Conservation (phyloP, 148 eudicot species). For the Persicaria maculosa region DNA sequence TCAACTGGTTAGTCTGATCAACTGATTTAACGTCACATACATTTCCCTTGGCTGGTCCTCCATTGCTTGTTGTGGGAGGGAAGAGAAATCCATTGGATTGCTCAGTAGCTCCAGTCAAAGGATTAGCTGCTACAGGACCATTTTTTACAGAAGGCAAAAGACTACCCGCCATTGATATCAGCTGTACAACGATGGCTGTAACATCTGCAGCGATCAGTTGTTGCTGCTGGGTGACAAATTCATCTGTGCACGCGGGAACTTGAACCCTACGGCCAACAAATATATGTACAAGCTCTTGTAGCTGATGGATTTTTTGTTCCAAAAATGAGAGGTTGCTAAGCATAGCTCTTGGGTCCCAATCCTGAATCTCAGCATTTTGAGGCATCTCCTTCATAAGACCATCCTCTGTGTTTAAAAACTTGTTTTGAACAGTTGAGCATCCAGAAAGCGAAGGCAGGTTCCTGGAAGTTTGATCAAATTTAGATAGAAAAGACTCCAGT, state of each 20-base stretch:
- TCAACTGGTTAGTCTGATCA: conserved; percentile 28
- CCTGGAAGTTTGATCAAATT: conserved; percentile 18
- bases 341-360: conserved; percentile 47
- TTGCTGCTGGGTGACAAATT: conserved; percentile 46
- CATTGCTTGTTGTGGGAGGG: conserved; percentile 12
- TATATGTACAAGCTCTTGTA: conserved; percentile 45
- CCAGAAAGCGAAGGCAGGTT: conserved; percentile 13
- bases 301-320: conserved; percentile 58
- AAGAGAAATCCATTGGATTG: conserved; percentile 17
- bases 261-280: conserved; percentile 30
- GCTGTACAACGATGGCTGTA: conserved; percentile 48
- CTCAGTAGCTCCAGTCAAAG: conserved; percentile 17
- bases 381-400: conserved; percentile 18
- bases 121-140: conserved; percentile 18
- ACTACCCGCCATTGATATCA: conserved; percentile 54
- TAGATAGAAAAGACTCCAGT: conserved; percentile 25
- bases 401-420: conserved; percentile 20
- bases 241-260: conserved; percentile 22
- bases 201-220: conserved; percentile 54
- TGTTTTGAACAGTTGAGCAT: conserved; percentile 14
- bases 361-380: conserved; percentile 16
- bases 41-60: conserved; percentile 18
- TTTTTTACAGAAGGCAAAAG: conserved; percentile 51
- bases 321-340: conserved; percentile 45
- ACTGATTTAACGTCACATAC: conserved; percentile 2